Evolutionary conservation across 805 yeast genomes (phyloP), one percentile per base, ranked within the genome.

Genomic region (Candida sonorensis): DNA sequence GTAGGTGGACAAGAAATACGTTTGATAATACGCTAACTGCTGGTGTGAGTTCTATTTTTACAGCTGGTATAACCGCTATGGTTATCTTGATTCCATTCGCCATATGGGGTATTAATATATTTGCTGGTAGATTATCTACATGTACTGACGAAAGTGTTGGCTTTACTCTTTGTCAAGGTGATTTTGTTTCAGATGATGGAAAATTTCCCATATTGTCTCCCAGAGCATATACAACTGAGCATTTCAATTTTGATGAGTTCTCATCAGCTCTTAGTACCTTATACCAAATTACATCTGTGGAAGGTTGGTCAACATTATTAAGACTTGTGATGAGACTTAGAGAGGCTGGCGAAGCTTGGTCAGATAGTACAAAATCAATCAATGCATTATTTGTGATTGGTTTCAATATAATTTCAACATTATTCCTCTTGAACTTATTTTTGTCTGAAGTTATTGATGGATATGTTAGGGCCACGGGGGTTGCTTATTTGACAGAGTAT

Each of bases 241-340:
- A 64, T 23, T 62, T 82, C 26, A 68, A 76, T 35, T 73, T 81
- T 54, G 77, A 87, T 50, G 51, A 63, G 9, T 85, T 84, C 54
- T 55, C 71, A 2, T 66, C 72, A 19, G 65, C 94, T 0, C 63
- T 87, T 26, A 61, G 77, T 4, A 66, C 86, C 0, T 59, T 83
- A 18, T 86, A 80, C 50, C 87, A 84, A 50, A 79, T 84, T 26
- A 67, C 83, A 5, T 83, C 95, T 0, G 62, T 85, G 37, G 95
- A 86, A 60, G 95, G 95, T 5, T 86, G 96, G 95, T 72, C 71
- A 0, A 94, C 85, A 51, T 64, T 86, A 12, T 53, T 86, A 31
- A 44, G 62, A 21, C 67, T 79, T 29, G 67, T 80, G 12, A 79
- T 81, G 70, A 64, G 70, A 19, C 74, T 81, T 30, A 75, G 87